phyloP scores from a whole-genome alignment of 805 yeast genomes.

The Candida alai region DNA sequence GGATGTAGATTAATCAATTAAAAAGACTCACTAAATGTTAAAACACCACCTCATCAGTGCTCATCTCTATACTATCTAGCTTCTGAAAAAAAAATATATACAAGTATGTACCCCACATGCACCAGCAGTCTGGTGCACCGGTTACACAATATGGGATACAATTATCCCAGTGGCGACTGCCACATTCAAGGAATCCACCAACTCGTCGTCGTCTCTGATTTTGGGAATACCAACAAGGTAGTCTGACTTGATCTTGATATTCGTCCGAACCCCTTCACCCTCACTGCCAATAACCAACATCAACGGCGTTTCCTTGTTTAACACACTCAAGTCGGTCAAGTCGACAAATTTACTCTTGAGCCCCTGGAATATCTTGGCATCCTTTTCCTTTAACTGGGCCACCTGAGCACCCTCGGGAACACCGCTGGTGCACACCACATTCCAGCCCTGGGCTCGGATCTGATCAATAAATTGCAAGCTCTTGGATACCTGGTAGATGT shows the following conservation, averaged over 20 bases:
- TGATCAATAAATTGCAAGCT: constrained; percentile 61
- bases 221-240: constrained; percentile 40
- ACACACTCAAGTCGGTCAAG: constrained; percentile 38
- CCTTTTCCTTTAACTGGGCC: constrained; percentile 19
- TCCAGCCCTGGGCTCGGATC: constrained; percentile 63
- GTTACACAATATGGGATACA: constrained; percentile 22
- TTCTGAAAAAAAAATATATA: no score
- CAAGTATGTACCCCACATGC: no score
- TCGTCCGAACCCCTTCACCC: constrained; percentile 75
- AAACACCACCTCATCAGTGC: no score
- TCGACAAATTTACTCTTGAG: constrained; percentile 34
- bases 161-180: constrained; percentile 84
- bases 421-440: constrained; percentile 58
- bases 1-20: no score
- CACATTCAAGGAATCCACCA: constrained; percentile 80
- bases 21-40: no score
- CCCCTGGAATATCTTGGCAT: constrained; percentile 22
- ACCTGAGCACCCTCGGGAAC: constrained; percentile 20
- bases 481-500: constrained; percentile 53
- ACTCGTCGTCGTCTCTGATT: constrained; percentile 22
- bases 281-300: constrained; percentile 81
- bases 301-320: constrained; percentile 52
- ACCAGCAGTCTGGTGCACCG: no score
- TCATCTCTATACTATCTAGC: no score
- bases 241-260: constrained; percentile 56